Evolutionary conservation across 257 asterid genomes (phyloP).

Genomic region (Thymus mandschuricus): DNA sequence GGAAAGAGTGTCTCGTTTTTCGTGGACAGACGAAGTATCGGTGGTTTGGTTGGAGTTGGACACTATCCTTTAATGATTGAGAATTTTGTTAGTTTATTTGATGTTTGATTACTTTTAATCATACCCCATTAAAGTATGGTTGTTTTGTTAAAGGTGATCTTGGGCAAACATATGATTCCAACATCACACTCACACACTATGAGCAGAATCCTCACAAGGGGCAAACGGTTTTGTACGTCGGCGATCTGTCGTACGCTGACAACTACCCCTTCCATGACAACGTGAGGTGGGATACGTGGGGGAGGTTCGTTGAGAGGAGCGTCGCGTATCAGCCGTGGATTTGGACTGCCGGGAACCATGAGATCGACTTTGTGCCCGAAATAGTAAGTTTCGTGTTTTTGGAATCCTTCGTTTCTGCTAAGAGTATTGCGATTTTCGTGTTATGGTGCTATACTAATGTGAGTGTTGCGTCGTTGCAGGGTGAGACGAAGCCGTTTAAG

Average conservation of each 20-base stretch:
- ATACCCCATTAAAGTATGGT: background rate
- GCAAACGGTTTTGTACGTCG: slow-evolving; percentile 69
- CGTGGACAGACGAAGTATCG: no score
- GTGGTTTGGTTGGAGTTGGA: no score
- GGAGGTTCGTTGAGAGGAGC: slow-evolving; percentile 77
- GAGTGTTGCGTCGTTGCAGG: slow-evolving; percentile 50
- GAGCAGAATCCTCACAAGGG: slow-evolving; percentile 73
- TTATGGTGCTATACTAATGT: background rate
- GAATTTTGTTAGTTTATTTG: no score
- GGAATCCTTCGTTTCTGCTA: background rate
- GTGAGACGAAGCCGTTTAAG: slow-evolving; percentile 81
- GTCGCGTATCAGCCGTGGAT: slow-evolving; percentile 95
- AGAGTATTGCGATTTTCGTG: background rate
- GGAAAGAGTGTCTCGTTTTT: no score
- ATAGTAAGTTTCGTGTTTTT: slow-evolving; percentile 39
- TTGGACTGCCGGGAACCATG: slow-evolving; percentile 92
- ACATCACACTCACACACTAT: slow-evolving; percentile 72
- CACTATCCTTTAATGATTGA: no score
- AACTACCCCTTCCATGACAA: slow-evolving; percentile 70
- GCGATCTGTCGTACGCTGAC: slow-evolving; percentile 92
- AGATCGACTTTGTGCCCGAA: slow-evolving; percentile 78
- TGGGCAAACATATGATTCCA: slow-evolving; percentile 85
- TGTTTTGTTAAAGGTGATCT: slow-evolving; percentile 64
- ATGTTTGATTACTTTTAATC: no score
- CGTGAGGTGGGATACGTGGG: slow-evolving; percentile 94